These are phyloP conservation scores for Trichoderma semiorbis DNA, from an alignment of 2,329 filamentous ascomycete species.

Conservation along the genomic window DNA sequence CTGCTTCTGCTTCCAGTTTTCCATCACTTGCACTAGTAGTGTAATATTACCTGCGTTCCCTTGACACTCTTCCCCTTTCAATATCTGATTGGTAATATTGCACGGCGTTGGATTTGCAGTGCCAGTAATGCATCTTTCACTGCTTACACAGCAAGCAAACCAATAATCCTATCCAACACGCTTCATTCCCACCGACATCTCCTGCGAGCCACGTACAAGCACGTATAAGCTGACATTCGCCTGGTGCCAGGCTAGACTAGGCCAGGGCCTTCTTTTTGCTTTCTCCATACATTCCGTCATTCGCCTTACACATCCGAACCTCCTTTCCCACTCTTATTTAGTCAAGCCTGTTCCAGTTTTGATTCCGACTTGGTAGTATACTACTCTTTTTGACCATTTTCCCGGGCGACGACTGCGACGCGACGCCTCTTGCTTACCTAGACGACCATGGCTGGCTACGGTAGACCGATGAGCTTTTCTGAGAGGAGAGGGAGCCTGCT, in stretches of 20 bases:
- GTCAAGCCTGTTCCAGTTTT: not conserved
- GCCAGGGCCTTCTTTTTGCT: not conserved
- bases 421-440: not conserved
- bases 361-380: not conserved
- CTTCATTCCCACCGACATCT: not conserved
- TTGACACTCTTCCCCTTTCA: not conserved
- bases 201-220: not conserved
- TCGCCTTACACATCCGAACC: not conserved
- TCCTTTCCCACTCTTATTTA: not conserved
- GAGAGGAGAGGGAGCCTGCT: conserved; percentile 58
- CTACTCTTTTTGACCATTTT: not conserved
- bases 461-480: conserved; percentile 56
- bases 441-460: conserved; percentile 35
- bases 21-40: not conserved
- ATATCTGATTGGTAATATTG: not conserved
- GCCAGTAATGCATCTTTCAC: conserved; percentile 4
- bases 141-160: not conserved
- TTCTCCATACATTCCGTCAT: not conserved
- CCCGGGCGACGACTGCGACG: not conserved
- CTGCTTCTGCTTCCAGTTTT: not conserved
- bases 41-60: not conserved
- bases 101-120: not conserved
- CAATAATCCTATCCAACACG: not conserved
- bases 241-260: conserved; percentile 5
- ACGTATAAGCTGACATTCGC: conserved; percentile 8